These are phyloP conservation scores for Borovskyia barvae DNA, from an alignment of 208 protist genomes.

Conservation along the genomic window DNA sequence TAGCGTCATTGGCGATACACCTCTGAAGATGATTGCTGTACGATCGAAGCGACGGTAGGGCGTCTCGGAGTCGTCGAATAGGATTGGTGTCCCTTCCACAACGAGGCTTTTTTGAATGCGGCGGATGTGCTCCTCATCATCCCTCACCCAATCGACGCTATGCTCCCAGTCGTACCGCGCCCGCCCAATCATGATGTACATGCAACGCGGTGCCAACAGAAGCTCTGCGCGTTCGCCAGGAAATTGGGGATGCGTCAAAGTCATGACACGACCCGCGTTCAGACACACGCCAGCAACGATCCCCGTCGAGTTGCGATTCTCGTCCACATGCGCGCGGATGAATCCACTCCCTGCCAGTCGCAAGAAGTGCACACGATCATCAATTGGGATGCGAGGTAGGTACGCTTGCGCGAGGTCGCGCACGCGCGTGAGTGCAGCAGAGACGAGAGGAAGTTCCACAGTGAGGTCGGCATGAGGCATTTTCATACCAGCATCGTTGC, in stretches of 20 bases:
- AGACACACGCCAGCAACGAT: slow-evolving; percentile 77
- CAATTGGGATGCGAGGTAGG: slow-evolving; percentile 68
- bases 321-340: slow-evolving; percentile 77
- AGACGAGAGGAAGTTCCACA: slow-evolving; percentile 27
- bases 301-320: slow-evolving; percentile 80
- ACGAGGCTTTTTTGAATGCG: slow-evolving; percentile 52
- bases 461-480: slow-evolving; percentile 26
- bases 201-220: slow-evolving; percentile 70
- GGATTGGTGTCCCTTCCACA: slow-evolving; percentile 56
- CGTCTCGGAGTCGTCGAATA: slow-evolving; percentile 63
- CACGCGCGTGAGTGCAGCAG: slow-evolving; percentile 34
- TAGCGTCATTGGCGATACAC: slow-evolving; percentile 78
- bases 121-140: slow-evolving; percentile 75
- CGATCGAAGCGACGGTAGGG: slow-evolving; percentile 50
- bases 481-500: slow-evolving; percentile 11
- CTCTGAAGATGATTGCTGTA: slow-evolving; percentile 78
- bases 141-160: slow-evolving; percentile 72
- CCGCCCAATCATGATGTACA: slow-evolving; percentile 70
- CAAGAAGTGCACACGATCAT: slow-evolving; percentile 84
- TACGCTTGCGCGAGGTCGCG: slow-evolving; percentile 44
- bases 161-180: slow-evolving; percentile 85
- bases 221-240: slow-evolving; percentile 67
- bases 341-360: slow-evolving; percentile 75
- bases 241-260: slow-evolving; percentile 68
- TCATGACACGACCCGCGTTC: slow-evolving; percentile 74